These are phyloP conservation scores for Schwanniomyces yamadae DNA, from an alignment of 805 yeast genomes.

Conservation along the genomic window DNA sequence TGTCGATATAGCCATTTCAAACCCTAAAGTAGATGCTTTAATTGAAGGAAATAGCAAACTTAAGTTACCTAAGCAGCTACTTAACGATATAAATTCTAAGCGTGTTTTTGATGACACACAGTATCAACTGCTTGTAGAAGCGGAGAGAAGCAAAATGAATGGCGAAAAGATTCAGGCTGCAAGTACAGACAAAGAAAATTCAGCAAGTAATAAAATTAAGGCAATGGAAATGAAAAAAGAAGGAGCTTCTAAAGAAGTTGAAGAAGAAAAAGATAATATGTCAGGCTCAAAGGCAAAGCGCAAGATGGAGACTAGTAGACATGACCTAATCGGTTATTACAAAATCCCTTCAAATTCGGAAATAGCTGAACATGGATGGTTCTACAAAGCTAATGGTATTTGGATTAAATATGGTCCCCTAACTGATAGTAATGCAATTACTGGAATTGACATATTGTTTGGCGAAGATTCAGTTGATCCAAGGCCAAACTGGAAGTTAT, in stretches of 20 bases:
- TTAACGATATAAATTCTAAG: conserved; percentile 26
- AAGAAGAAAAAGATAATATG: conserved; percentile 1
- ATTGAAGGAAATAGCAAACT: conserved; percentile 38
- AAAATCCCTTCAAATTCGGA: conserved; percentile 36
- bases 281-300: conserved; percentile 5
- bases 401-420: conserved; percentile 59
- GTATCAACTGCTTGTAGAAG: conserved; percentile 7
- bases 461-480: conserved; percentile 78
- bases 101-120: conserved; percentile 30
- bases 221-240: conserved; percentile 3
- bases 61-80: conserved; percentile 26
- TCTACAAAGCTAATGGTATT: conserved; percentile 44
- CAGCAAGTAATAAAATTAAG: conserved; percentile 4
- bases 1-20: conserved; percentile 39
- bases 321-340: conserved; percentile 15
- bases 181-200: conserved; percentile 2
- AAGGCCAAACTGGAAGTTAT: conserved; percentile 62
- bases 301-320: conserved; percentile 19
- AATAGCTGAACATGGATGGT: conserved; percentile 47
- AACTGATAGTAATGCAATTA: conserved; percentile 37
- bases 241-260: conserved; percentile 4
- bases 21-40: conserved; percentile 27
- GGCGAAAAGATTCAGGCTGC: conserved; percentile 5
- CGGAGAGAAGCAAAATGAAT: not conserved
- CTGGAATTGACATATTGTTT: conserved; percentile 67